Evolutionary conservation across 176 grass and related monocot species (phyloP).

Genomic region (Poa pratensis): DNA sequence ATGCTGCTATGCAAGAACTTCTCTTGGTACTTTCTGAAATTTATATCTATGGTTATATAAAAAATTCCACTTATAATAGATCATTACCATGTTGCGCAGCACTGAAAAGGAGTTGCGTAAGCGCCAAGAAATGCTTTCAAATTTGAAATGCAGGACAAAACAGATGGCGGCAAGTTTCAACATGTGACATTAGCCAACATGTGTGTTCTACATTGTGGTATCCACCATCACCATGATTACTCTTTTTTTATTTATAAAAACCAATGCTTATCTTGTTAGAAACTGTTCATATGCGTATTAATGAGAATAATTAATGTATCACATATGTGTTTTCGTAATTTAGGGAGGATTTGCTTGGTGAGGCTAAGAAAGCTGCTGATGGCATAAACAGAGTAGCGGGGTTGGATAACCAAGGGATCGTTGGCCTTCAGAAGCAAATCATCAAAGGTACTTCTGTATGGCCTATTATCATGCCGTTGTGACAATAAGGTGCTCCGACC

Average conservation of each 20-base stretch:
- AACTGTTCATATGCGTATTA: background rate
- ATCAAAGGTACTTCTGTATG: conserved; percentile 61
- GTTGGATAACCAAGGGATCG: conserved; percentile 69
- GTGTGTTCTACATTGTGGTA: conserved; percentile 34
- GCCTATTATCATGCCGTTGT: background rate
- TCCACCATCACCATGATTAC: background rate
- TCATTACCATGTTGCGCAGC: conserved; percentile 46
- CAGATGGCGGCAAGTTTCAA: conserved; percentile 70
- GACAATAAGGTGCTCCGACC: background rate
- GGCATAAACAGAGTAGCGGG: conserved; percentile 58
- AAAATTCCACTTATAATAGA: background rate
- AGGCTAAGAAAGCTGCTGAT: conserved; percentile 54
- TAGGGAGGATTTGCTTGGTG: conserved; percentile 77
- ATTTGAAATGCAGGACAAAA: conserved; percentile 63
- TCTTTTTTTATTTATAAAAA: too few relatives aligned
- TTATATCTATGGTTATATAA: background rate
- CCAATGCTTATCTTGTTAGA: background rate
- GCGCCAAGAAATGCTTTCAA: conserved; percentile 60
- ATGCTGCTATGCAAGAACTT: background rate
- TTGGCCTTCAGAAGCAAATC: conserved; percentile 71
- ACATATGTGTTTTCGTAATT: conserved; percentile 18
- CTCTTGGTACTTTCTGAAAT: background rate
- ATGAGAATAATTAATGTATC: background rate
- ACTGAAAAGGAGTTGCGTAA: conserved; percentile 75
- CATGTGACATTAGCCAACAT: conserved; percentile 71